Conservation (phyloP, 768 basidiomycete genomes). For the Pulveroboletus ravenelii region DNA sequence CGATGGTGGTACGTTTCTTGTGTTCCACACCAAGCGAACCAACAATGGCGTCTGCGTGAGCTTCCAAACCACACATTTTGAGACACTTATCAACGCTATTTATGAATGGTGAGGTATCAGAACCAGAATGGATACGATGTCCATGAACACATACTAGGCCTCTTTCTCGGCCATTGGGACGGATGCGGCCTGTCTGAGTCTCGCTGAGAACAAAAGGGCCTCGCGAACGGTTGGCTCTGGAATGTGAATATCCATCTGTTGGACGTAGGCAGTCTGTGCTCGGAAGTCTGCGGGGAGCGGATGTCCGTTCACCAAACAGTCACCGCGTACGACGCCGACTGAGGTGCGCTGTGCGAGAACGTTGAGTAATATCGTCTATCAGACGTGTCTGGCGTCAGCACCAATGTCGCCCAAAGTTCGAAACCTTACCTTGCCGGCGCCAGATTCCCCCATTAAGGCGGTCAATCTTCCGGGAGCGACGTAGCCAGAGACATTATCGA, state of each 20-base stretch:
- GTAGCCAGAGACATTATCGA: slow-evolving; percentile 46
- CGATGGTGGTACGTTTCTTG: slow-evolving; percentile 55
- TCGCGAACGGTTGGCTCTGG: slow-evolving; percentile 75
- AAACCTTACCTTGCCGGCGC: slow-evolving; percentile 28
- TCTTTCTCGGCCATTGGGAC: slow-evolving; percentile 69
- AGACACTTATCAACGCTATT: slow-evolving; percentile 51
- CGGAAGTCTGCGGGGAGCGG: slow-evolving; percentile 52
- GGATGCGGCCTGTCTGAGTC: slow-evolving; percentile 65
- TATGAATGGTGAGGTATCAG: background rate
- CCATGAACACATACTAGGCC: slow-evolving; percentile 53
- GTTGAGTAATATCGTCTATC: slow-evolving; percentile 54
- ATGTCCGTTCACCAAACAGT: slow-evolving; percentile 53
- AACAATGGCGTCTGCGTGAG: slow-evolving; percentile 58
- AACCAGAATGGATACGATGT: background rate
- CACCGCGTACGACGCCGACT: slow-evolving; percentile 47
- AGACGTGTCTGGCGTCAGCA: background rate
- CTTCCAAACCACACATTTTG: slow-evolving; percentile 62
- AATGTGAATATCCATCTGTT: slow-evolving; percentile 81
- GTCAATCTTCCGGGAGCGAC: slow-evolving; percentile 48
- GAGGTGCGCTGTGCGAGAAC: slow-evolving; percentile 49
- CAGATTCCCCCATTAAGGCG: slow-evolving; percentile 46
- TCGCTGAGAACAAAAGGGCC: slow-evolving; percentile 75
- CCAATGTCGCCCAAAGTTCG: background rate
- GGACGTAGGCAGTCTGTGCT: slow-evolving; percentile 49
- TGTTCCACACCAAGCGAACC: slow-evolving; percentile 49